phyloP scores from a whole-genome alignment of 306 rosid genomes.

The Elaeagnus macrophylla region DNA sequence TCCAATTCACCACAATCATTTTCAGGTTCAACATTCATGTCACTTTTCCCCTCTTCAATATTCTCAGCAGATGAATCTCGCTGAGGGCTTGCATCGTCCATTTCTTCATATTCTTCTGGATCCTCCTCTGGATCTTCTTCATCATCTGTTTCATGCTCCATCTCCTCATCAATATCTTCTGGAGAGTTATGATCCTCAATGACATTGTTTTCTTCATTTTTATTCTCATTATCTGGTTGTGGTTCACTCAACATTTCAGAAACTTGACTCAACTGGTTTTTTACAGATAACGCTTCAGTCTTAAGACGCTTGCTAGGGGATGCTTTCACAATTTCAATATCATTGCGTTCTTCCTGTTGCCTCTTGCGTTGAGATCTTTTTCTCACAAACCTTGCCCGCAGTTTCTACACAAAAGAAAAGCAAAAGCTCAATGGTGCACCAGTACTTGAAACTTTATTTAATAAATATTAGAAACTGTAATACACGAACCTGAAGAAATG shows the following conservation, averaged over 20 bases:
- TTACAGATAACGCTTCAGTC: conserved; percentile 40
- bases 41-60: no score
- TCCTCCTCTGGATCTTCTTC: conserved; percentile 49
- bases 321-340: conserved; percentile 30
- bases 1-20: background rate
- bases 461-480: background rate
- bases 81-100: conserved; percentile 47
- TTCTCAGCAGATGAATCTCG: conserved; percentile 10
- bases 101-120: conserved; percentile 78
- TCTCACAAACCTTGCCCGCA: conserved; percentile 61
- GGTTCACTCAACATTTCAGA: conserved; percentile 27
- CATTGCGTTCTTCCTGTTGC: conserved; percentile 54
- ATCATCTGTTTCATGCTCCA: conserved; percentile 9
- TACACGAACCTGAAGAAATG: conserved; percentile 80
- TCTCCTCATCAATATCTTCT: conserved; percentile 45
- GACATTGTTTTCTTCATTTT: conserved; percentile 8
- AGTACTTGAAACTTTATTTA: conserved; percentile 12
- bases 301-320: conserved; percentile 52
- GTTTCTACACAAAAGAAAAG: conserved; percentile 35
- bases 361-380: conserved; percentile 81
- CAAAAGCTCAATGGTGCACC: conserved; percentile 5
- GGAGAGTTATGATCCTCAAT: conserved; percentile 29
- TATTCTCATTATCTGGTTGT: conserved; percentile 32
- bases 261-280: conserved; percentile 30
- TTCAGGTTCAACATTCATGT: no score